Evolutionary conservation across 2,329 filamentous ascomycete genomes (phyloP).

Genomic region (Hypoxylon sp.): DNA sequence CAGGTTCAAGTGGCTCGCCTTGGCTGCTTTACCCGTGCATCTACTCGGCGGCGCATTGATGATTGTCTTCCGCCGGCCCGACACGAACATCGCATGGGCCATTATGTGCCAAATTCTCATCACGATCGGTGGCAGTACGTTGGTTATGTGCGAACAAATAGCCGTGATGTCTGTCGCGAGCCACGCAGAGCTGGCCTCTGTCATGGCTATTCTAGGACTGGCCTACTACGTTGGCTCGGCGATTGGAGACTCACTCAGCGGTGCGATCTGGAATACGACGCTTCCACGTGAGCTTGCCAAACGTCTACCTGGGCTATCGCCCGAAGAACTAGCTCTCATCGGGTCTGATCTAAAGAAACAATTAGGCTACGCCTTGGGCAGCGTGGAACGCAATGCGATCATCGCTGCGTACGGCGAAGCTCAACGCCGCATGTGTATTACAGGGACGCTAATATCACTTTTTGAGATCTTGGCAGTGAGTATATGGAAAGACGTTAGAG

Average conservation of each 20-base stretch:
- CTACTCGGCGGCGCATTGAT: slow-evolving; percentile 68
- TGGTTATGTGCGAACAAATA: slow-evolving; percentile 70
- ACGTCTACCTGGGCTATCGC: slow-evolving; percentile 48
- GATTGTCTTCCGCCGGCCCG: slow-evolving; percentile 67
- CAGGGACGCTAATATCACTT: slow-evolving; percentile 51
- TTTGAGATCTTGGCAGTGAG: slow-evolving; percentile 52
- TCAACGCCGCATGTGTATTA: slow-evolving; percentile 57
- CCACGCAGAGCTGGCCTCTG: slow-evolving; percentile 68
- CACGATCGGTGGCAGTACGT: slow-evolving; percentile 66
- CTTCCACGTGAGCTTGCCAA: slow-evolving; percentile 51
- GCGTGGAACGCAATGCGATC: slow-evolving; percentile 54
- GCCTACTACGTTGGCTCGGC: slow-evolving; percentile 56
- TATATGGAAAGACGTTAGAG: slow-evolving; percentile 54
- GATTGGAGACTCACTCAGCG: slow-evolving; percentile 62
- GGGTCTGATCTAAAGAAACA: slow-evolving; percentile 55
- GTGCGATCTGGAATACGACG: slow-evolving; percentile 61
- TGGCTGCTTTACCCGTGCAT: slow-evolving; percentile 65
- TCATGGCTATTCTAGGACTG: slow-evolving; percentile 61
- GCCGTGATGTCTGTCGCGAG: slow-evolving; percentile 70
- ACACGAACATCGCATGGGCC: slow-evolving; percentile 63
- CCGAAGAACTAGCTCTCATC: slow-evolving; percentile 50
- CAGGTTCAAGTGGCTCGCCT: slow-evolving; percentile 64
- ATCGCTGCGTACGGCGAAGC: slow-evolving; percentile 56
- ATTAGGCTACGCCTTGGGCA: slow-evolving; percentile 55
- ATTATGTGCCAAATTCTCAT: slow-evolving; percentile 71